phyloP scores from a whole-genome alignment of 768 basidiomycete species.

The Cyclocybe cylindracea region DNA sequence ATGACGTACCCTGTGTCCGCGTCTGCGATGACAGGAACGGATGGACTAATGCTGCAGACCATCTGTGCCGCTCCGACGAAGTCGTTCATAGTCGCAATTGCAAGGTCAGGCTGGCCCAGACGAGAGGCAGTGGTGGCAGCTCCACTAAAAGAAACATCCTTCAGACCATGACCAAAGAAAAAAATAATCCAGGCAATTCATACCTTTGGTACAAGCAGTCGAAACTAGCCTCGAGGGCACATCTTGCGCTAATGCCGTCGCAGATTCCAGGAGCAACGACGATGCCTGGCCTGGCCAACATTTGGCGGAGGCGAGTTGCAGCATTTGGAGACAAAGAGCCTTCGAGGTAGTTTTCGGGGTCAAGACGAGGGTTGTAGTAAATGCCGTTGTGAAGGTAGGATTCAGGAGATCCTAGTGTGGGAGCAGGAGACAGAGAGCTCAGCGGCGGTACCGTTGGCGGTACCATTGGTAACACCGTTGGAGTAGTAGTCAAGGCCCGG shows the following conservation, averaged over 20 bases:
- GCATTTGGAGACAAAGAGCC: conserved; percentile 69
- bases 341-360: conserved; percentile 68
- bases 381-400: conserved; percentile 1
- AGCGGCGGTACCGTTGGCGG: conserved; percentile 1
- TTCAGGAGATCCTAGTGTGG: not conserved
- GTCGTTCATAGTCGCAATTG: conserved; percentile 77
- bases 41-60: conserved; percentile 66
- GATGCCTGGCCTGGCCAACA: conserved; percentile 72
- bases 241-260: conserved; percentile 71
- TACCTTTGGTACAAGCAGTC: conserved; percentile 73
- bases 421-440: conserved; percentile 5
- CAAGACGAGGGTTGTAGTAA: conserved; percentile 72
- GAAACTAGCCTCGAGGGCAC: conserved; percentile 75
- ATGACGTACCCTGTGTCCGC: conserved; percentile 68
- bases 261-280: conserved; percentile 77
- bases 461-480: conserved; percentile 4
- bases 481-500: conserved; percentile 25
- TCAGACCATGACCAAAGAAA: not conserved
- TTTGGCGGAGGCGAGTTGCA: conserved; percentile 68
- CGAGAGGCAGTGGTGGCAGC: conserved; percentile 82
- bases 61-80: conserved; percentile 72
- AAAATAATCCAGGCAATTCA: not conserved
- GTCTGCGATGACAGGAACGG: conserved; percentile 73
- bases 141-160: conserved; percentile 40
- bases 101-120: conserved; percentile 76